Evolutionary conservation across 148 eudicot genomes (phyloP), one percentile per base, ranked within the genome.

Genomic region (Persicaria tinctoria): DNA sequence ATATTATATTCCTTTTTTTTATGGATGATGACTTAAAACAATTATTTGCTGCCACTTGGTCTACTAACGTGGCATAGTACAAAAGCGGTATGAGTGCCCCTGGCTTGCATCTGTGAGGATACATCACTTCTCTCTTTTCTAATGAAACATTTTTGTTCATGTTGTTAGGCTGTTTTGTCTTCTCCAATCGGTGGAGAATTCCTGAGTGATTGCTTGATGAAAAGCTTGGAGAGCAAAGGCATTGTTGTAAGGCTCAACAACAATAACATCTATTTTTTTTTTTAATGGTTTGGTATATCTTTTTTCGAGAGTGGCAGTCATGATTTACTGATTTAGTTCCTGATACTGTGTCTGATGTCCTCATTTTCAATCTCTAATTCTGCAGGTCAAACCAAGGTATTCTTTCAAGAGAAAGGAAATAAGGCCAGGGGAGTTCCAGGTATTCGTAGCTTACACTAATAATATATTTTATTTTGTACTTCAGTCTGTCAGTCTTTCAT

Each of bases 171-270:
- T 79, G 93, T 95, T 54, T 78, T 85, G 63, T 78, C 92, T 51
- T 95, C 99, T 70, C 91, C 91, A 62, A 87, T 94, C 75, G 98
- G 98, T 41, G 98, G 98, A 79, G 98, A 92, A 46, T 83, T 95
- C 78, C 88, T 95, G 46, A 85, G 97, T 78, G 97, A 95, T 85
- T 92, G 99, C 86, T 86, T 95, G 85, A 86, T 91, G 75, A 95
- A 90, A 82, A 95, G 99, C 83, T 84, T 95, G 90, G 99, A 95
- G 82, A 87, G 93, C 81, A 95, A 95, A 89, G 99, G 99, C 83
- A 74, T 89, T 74, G 49, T 76, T 73, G 99, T 95, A 82, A 87
- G 97, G 82, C 68, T 5, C 77, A 47, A 73, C 3, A 75, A 72
- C 48, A 53, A 48, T 57, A 11, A 46, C 20, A 45, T 74, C 27